Conservation (phyloP, 176 grass and related monocot genomes). For the Ampelocalamus luodianensis region DNA sequence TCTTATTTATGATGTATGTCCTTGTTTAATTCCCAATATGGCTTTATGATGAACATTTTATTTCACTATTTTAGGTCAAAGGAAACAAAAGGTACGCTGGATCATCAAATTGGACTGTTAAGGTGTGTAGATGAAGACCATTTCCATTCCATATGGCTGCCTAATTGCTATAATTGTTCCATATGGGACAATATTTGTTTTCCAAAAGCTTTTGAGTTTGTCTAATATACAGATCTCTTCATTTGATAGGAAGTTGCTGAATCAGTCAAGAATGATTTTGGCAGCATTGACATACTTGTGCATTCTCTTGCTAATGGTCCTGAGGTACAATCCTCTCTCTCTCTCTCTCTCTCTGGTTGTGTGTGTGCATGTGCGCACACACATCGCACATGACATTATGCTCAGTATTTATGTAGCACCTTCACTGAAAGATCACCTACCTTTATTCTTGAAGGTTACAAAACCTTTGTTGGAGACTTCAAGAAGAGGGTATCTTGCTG, state of each 20-base stretch:
- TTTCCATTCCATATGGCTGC: conserved; percentile 32
- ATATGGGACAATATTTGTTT: neutral
- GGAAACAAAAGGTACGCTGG: conserved; percentile 91
- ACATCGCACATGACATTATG: neutral
- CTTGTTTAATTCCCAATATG: conserved; percentile 4
- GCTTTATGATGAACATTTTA: conserved; percentile 5
- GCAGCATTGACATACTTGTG: conserved; percentile 95
- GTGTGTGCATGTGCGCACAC: neutral
- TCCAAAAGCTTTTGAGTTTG: conserved; percentile 14
- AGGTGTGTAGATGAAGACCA: conserved; percentile 48
- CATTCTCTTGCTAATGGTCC: conserved; percentile 99
- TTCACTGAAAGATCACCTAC: conserved; percentile 34
- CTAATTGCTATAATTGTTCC: conserved; percentile 24
- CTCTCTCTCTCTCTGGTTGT: neutral
- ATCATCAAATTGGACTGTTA: conserved; percentile 94
- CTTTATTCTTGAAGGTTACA: conserved; percentile 65
- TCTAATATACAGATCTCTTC: conserved; percentile 19
- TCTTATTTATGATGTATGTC: conserved; percentile 19
- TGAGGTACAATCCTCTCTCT: conserved; percentile 50
- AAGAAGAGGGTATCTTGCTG: conserved; percentile 95
- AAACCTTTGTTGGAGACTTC: conserved; percentile 93
- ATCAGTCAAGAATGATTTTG: conserved; percentile 93
- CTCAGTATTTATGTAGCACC: neutral
- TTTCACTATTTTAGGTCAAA: conserved; percentile 60
- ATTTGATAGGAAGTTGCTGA: conserved; percentile 84